Evolutionary conservation across 1,139 yeast species (phyloP).

Genomic region (Pichia sp.): DNA sequence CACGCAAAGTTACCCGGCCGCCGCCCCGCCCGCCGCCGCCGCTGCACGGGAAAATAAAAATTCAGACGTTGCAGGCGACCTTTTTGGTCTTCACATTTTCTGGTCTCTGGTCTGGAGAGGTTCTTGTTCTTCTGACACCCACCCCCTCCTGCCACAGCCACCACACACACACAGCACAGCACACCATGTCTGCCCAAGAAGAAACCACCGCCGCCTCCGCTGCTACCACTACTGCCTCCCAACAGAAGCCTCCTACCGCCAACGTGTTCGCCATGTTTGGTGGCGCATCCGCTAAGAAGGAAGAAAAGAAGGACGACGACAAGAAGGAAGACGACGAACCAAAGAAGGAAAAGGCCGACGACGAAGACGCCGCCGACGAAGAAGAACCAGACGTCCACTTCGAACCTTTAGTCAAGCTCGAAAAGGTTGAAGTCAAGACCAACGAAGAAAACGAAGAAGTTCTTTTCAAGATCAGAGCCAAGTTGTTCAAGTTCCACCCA

Average conservation of each 20-base stretch:
- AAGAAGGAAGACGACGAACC: conserved; percentile 34
- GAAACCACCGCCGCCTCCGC: conserved; percentile 9
- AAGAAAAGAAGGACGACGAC: conserved; percentile 15
- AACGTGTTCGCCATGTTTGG: conserved; percentile 91
- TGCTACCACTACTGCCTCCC: too few species aligned
- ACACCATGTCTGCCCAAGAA: conserved; percentile 16
- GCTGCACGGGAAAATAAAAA: too few species aligned
- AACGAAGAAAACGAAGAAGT: conserved; percentile 96
- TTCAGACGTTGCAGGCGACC: too few species aligned
- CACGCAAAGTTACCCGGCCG: too few species aligned
- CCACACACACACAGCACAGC: too few species aligned
- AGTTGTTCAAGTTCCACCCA: conserved; percentile 84
- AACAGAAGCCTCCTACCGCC: conserved; percentile 60
- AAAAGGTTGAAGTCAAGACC: conserved; percentile 94
- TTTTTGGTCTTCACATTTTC: too few species aligned
- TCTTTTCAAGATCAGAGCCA: conserved; percentile 86
- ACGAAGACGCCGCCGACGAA: conserved; percentile 60
- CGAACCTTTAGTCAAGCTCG: conserved; percentile 93
- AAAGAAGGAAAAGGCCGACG: conserved; percentile 30
- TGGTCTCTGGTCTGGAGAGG: too few species aligned
- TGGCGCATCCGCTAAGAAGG: conserved; percentile 61
- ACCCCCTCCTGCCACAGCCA: too few species aligned
- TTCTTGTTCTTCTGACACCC: too few species aligned
- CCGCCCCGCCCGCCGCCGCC: too few species aligned
- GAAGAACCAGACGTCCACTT: conserved; percentile 95